These are phyloP conservation scores for Blastobotrys apis DNA, from an alignment of 1,139 yeast species.

Conservation along the genomic window DNA sequence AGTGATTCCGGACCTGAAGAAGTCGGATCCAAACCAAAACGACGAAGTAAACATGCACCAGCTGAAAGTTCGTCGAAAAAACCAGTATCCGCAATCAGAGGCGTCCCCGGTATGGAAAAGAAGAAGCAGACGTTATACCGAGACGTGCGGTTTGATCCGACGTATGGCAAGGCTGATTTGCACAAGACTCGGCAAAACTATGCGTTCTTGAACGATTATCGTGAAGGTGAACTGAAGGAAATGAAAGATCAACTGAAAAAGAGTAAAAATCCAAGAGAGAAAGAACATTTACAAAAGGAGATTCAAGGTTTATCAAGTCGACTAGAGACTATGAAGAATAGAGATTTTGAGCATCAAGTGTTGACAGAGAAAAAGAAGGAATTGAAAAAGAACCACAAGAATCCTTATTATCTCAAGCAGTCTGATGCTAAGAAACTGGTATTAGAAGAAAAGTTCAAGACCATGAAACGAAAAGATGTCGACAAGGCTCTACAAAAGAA, in stretches of 20 bases:
- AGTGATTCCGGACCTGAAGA: slow-evolving; percentile 21
- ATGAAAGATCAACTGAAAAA: slow-evolving; percentile 56
- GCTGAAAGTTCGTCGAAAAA: slow-evolving; percentile 64
- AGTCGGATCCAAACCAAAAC: slow-evolving; percentile 19
- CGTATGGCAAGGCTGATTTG: slow-evolving; percentile 78
- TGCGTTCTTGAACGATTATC: slow-evolving; percentile 78
- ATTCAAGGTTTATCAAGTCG: slow-evolving; percentile 60
- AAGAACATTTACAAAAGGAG: slow-evolving; percentile 43
- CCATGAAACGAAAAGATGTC: slow-evolving; percentile 77
- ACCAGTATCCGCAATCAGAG: slow-evolving; percentile 66
- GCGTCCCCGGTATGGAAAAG: slow-evolving; percentile 63
- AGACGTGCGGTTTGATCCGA: slow-evolving; percentile 87
- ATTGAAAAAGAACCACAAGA: slow-evolving; percentile 44
- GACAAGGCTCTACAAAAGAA: slow-evolving; percentile 88
- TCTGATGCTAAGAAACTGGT: slow-evolving; percentile 77
- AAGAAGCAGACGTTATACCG: slow-evolving; percentile 44
- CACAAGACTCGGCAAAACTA: slow-evolving; percentile 64
- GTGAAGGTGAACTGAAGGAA: slow-evolving; percentile 64
- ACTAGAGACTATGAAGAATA: slow-evolving; percentile 68
- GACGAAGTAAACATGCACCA: slow-evolving; percentile 68
- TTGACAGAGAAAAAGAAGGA: slow-evolving; percentile 46
- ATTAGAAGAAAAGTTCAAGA: slow-evolving; percentile 82
- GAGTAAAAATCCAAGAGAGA: slow-evolving; percentile 51
- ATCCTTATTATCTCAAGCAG: slow-evolving; percentile 67
- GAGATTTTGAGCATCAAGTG: slow-evolving; percentile 69